Evolutionary conservation across 2,329 filamentous ascomycete species (phyloP).

Genomic region (Ophiosphaerella narmari): DNA sequence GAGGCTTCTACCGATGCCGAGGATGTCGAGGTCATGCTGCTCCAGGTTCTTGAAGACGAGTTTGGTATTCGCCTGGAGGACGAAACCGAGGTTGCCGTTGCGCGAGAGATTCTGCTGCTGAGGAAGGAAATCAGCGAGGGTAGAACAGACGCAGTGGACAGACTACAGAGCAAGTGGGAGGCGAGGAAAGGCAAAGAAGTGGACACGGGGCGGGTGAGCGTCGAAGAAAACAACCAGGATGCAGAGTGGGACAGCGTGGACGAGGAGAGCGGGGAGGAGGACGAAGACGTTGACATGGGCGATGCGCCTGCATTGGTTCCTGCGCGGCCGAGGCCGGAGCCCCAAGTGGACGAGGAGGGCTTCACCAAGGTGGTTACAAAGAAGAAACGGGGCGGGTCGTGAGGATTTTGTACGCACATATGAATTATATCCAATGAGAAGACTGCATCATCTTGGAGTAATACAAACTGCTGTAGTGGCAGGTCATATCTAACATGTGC

Average conservation of each 20-base stretch:
- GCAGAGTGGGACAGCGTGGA: constrained; percentile 50
- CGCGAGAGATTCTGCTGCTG: constrained; percentile 71
- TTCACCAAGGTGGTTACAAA: constrained; percentile 50
- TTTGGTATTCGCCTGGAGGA: constrained; percentile 94
- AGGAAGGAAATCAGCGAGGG: constrained; percentile 68
- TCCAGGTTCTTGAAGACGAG: constrained; percentile 93
- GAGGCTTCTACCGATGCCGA: constrained; percentile 69
- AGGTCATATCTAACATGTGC: too few relatives aligned
- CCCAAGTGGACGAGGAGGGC: constrained; percentile 49
- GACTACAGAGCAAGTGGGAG: constrained; percentile 66
- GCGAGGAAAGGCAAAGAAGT: constrained; percentile 63
- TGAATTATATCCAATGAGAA: not conserved
- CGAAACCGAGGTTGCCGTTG: constrained; percentile 77
- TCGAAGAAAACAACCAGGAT: constrained; percentile 63
- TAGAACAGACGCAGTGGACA: constrained; percentile 67
- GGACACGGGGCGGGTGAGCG: constrained; percentile 51
- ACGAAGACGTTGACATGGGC: constrained; percentile 42
- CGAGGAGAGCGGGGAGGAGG: constrained; percentile 57
- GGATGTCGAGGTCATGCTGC: constrained; percentile 81
- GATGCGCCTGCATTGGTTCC: constrained; percentile 44
- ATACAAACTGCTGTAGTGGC: too few relatives aligned
- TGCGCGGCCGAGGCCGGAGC: constrained; percentile 39
- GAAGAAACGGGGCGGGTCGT: constrained; percentile 39
- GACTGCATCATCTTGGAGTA: not conserved
- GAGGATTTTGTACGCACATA: too few relatives aligned